phyloP scores from a whole-genome alignment of 2,329 filamentous ascomycete genomes.

The Ceratocystis eucalypticola region DNA sequence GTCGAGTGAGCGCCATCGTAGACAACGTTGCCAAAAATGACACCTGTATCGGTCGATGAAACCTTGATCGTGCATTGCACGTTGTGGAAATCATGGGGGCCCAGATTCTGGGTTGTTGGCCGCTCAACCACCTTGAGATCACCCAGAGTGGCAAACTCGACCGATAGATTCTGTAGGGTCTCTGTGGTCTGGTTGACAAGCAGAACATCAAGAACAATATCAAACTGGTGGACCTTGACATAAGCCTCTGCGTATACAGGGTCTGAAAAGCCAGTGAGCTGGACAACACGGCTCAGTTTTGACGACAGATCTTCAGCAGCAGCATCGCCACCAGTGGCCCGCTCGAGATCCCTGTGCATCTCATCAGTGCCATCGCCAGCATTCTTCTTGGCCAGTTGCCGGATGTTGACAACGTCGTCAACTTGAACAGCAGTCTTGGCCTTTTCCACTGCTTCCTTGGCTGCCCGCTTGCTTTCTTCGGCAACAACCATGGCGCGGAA shows the following conservation, averaged over 20 bases:
- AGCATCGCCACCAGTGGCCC: slow-evolving; percentile 82
- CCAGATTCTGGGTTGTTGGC: slow-evolving; percentile 89
- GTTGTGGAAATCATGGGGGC: slow-evolving; percentile 92
- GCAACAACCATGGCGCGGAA: slow-evolving; percentile 96
- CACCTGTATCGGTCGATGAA: slow-evolving; percentile 90
- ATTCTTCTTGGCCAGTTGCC: slow-evolving; percentile 88
- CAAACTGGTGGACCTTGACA: slow-evolving; percentile 96
- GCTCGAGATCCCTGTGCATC: slow-evolving; percentile 79
- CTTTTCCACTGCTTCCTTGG: slow-evolving; percentile 82
- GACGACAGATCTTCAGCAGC: slow-evolving; percentile 74
- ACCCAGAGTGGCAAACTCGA: slow-evolving; percentile 95
- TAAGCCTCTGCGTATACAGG: slow-evolving; percentile 98
- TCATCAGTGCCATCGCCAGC: slow-evolving; percentile 68
- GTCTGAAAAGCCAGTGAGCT: slow-evolving; percentile 95
- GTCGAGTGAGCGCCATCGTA: slow-evolving; percentile 89
- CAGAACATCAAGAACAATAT: slow-evolving; percentile 91
- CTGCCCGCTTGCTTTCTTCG: slow-evolving; percentile 95
- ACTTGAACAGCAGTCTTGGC: slow-evolving; percentile 90
- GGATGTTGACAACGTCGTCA: slow-evolving; percentile 84
- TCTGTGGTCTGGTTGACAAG: slow-evolving; percentile 95
- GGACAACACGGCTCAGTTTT: slow-evolving; percentile 90
- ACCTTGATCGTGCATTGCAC: slow-evolving; percentile 98
- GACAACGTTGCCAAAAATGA: slow-evolving; percentile 97
- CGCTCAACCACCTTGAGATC: slow-evolving; percentile 96
- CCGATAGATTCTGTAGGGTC: slow-evolving; percentile 89